Conservation (phyloP, 2,329 filamentous ascomycete genomes). For the Berkeleyomyces basicola region DNA sequence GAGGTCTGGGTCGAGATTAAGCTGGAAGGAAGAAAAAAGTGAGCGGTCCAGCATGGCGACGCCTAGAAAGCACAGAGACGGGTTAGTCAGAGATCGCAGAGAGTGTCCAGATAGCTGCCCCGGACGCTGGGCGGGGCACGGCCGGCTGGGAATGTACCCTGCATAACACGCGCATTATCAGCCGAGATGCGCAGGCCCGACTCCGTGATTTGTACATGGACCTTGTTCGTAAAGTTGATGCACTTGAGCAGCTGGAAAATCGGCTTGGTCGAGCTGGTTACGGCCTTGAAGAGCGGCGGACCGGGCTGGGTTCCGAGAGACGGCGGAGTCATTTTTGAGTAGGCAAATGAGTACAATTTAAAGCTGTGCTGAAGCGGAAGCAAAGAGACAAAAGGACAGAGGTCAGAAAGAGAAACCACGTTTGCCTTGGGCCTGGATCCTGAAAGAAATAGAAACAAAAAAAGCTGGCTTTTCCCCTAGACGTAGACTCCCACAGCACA, state of each 20-base stretch:
- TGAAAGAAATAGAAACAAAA: conserved; percentile 1
- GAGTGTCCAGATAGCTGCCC: too few species aligned
- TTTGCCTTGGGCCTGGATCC: conserved; percentile 8
- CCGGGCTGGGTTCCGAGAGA: conserved; percentile 4
- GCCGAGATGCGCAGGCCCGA: conserved; percentile 77
- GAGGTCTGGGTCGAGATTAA: conserved; percentile 33
- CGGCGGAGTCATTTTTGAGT: conserved; percentile 16
- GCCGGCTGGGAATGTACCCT: conserved; percentile 39
- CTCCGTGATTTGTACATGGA: conserved; percentile 57
- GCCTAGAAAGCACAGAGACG: conserved; percentile 16
- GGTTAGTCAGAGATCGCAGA: too few species aligned
- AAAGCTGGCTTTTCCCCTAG: conserved; percentile 26
- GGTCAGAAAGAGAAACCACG: neutral
- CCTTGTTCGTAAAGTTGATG: conserved; percentile 42
- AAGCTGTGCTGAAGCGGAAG: neutral
- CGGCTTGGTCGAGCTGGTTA: conserved; percentile 62
- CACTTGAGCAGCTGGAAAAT: conserved; percentile 46
- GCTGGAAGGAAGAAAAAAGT: conserved; percentile 73
- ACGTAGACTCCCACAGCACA: conserved; percentile 98
- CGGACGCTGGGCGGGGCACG: neutral
- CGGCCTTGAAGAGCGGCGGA: conserved; percentile 51
- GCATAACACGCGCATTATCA: conserved; percentile 79
- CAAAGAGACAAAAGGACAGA: neutral
- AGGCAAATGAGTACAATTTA: conserved; percentile 16
- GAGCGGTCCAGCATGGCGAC: conserved; percentile 68